Percentiles rank a stretch among this genome's conserved stretches.
Conservation (phyloP, 805 yeast species). For the Maudiozyma barnettii region DNA sequence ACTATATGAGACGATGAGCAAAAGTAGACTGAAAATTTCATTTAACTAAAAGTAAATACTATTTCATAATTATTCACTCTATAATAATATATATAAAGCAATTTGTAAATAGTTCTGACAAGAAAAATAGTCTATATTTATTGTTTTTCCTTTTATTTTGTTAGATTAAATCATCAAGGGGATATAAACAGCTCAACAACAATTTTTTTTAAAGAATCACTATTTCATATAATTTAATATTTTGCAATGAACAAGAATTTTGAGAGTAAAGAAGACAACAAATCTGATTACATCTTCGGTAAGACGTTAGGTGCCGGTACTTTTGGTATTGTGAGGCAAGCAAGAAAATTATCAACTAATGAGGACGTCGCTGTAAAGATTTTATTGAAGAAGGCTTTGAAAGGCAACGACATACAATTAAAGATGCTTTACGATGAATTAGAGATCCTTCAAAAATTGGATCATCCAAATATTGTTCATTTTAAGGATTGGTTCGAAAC, state of each 20-base stretch:
- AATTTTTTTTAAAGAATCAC: not conserved
- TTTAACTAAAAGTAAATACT: too few relatives aligned
- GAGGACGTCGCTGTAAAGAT: conserved; percentile 88
- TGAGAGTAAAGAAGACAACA: conserved; percentile 28
- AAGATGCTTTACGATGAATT: conserved; percentile 73
- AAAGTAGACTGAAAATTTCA: too few relatives aligned
- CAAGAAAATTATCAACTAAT: conserved; percentile 39
- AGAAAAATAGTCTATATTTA: too few relatives aligned
- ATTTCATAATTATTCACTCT: too few relatives aligned
- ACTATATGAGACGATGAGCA: too few relatives aligned
- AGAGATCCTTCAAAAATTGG: conserved; percentile 52
- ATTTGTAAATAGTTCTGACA: too few relatives aligned
- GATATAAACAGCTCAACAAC: too few relatives aligned
- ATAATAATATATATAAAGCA: too few relatives aligned
- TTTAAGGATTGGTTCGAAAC: conserved; percentile 91
- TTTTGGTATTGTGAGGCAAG: conserved; percentile 85
- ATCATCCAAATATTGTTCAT: conserved; percentile 82
- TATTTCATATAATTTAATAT: too few relatives aligned
- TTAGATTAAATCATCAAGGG: too few relatives aligned
- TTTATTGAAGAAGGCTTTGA: conserved; percentile 72
- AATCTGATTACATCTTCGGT: conserved; percentile 65
- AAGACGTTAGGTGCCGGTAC: conserved; percentile 90
- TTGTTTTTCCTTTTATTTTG: too few relatives aligned
- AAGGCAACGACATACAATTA: conserved; percentile 52
- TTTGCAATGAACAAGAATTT: not conserved